A percentile compares a stretch with the other conserved stretches of the same genome.
Evolutionary conservation across 345 rosid genomes (phyloP).

Genomic region (Turritis glabra): DNA sequence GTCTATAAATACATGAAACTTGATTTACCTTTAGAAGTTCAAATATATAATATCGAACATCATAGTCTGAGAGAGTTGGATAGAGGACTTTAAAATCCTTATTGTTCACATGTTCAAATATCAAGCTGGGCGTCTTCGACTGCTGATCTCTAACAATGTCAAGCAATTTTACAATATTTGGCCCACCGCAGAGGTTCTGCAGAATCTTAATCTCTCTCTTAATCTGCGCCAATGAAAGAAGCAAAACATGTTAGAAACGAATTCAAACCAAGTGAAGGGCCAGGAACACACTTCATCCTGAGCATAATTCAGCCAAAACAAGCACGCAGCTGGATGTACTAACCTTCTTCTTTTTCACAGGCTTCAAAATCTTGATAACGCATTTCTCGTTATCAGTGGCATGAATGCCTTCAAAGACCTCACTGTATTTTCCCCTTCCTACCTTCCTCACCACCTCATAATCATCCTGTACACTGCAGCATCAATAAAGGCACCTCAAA

Average conservation of each 20-base stretch:
- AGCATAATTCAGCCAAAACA: background rate
- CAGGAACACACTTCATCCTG: background rate
- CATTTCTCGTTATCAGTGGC: conserved; percentile 82
- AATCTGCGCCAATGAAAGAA: conserved; percentile 55
- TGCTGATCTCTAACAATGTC: conserved; percentile 99
- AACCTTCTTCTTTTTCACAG: conserved; percentile 99
- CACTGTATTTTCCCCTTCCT: conserved; percentile 96
- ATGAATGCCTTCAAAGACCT: conserved; percentile 92
- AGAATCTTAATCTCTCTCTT: conserved; percentile 97
- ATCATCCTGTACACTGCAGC: conserved; percentile 83
- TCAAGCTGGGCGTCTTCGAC: conserved; percentile 89
- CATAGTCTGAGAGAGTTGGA: conserved; percentile 84
- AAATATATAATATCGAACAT: conserved; percentile 81
- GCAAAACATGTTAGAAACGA: background rate
- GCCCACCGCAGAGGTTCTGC: conserved; percentile 98
- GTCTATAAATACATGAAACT: background rate
- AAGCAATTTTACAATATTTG: conserved; percentile 84
- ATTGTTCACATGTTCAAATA: conserved; percentile 92
- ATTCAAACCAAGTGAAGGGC: background rate
- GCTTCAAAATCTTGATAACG: conserved; percentile 91
- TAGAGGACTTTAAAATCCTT: conserved; percentile 94
- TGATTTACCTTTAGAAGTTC: conserved; percentile 76
- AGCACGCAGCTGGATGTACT: background rate
- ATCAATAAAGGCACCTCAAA: conserved; percentile 20
- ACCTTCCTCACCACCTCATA: conserved; percentile 97